Conservation (phyloP, 106 monocot genomes). For the Dendrobium catenatum region DNA sequence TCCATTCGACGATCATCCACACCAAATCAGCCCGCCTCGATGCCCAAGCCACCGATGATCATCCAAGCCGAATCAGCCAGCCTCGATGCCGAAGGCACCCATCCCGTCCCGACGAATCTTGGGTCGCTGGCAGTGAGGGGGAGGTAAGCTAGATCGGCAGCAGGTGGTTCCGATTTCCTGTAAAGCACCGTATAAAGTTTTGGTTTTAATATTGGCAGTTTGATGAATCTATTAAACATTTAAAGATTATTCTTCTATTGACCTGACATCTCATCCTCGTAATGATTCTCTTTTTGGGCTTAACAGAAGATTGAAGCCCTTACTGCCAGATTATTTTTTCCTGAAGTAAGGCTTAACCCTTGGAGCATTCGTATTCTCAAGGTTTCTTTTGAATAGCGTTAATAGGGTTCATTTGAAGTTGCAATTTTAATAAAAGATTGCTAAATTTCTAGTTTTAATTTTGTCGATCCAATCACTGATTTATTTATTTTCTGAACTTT, state of each 20-base stretch:
- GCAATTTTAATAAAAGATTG: not conserved
- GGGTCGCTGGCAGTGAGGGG: too few relatives aligned
- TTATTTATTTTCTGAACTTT: not conserved
- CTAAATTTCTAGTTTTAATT: not conserved
- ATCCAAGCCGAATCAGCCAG: too few relatives aligned
- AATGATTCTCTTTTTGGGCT: not conserved
- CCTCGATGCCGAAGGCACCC: too few relatives aligned
- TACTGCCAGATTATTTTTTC: conserved; percentile 52
- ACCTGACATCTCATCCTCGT: not conserved
- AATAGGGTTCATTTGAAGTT: not conserved
- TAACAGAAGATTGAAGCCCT: conserved; percentile 55
- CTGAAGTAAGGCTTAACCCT: conserved; percentile 12
- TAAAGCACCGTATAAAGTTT: not conserved
- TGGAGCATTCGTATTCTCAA: not conserved
- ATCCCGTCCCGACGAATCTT: too few relatives aligned
- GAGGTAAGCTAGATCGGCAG: too few relatives aligned
- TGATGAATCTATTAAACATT: not conserved
- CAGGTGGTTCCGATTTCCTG: too few relatives aligned
- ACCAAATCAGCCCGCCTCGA: too few relatives aligned
- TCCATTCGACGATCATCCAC: too few relatives aligned
- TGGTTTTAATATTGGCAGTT: not conserved
- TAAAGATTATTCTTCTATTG: not conserved
- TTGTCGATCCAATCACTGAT: not conserved
- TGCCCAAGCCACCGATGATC: too few relatives aligned
- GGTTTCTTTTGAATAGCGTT: not conserved